Evolutionary conservation across 2,329 filamentous ascomycete genomes (phyloP), one percentile per base, ranked within the genome.

Genomic region (Gyromitra esculenta): DNA sequence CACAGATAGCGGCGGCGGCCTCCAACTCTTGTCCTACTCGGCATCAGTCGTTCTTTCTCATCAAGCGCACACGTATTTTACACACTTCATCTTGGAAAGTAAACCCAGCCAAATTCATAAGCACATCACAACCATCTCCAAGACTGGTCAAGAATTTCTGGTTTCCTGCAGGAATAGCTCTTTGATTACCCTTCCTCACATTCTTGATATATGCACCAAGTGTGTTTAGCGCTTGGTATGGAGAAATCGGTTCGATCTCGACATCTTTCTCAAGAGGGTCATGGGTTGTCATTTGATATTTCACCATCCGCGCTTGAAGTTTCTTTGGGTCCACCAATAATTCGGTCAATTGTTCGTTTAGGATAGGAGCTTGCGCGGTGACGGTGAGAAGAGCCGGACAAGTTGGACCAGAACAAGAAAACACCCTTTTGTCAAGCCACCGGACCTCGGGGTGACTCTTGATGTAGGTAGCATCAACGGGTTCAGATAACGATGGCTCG

Each of bases 101-200:
- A 35, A 77, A 77, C 6, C 72, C 70, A 3, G 75, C 75, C 9
- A 75, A 21, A 13, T 64, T 37, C 75, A 77, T 65, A 37, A 92
- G 81, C 9, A 85, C 84, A 78, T 86, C 85, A 81, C 89, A 92
- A 63, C 90, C 88, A 54, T 86, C 83, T 8, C 89, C 90, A 81
- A 91, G 91, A 1, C 87, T 87, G 77, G 88, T 85, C 80, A 88
- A 85, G 79, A 91, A 92, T 73, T 88, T 87, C 81, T 90, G 89
- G 81, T 92, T 92, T 15, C 86, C 82, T 6, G 86, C 84, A 4
- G 87, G 87, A 79, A 92, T 89, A 57, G 85, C 82, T 78, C 86
- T 86, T 79, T 86, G 87, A 43, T 85, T 85, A 21, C 86, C 84
- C 57, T 85, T 84, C 72, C 89, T 82, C 7, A 88, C 85, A 82